Conservation (phyloP, 1,139 yeast species). For the Magnusiomyces sp. region DNA sequence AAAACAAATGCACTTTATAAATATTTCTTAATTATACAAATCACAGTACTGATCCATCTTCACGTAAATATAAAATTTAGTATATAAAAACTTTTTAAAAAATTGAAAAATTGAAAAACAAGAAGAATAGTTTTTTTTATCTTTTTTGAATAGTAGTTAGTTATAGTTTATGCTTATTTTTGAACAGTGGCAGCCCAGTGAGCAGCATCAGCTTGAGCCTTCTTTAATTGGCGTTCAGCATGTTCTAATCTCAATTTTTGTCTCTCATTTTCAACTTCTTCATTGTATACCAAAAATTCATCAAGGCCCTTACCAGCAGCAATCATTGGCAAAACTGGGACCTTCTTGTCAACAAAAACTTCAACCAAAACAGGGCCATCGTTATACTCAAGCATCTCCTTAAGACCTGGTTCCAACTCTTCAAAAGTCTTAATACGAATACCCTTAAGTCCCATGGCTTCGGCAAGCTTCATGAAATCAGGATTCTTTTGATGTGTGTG, state of each 20-base stretch:
- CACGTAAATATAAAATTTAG: no score
- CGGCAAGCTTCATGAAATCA: slow-evolving; percentile 84
- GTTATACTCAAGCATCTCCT: slow-evolving; percentile 61
- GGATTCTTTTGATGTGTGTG: slow-evolving; percentile 97
- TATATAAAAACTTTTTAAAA: no score
- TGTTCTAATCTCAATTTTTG: slow-evolving; percentile 41
- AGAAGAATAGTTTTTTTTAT: no score
- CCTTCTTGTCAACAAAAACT: slow-evolving; percentile 88
- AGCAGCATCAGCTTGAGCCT: slow-evolving; percentile 9
- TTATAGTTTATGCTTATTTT: background rate
- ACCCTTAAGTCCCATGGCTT: slow-evolving; percentile 87
- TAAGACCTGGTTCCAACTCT: slow-evolving; percentile 53
- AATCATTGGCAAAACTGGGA: slow-evolving; percentile 97
- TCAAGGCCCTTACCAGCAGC: slow-evolving; percentile 93
- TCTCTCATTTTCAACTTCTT: slow-evolving; percentile 69
- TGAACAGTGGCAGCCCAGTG: background rate
- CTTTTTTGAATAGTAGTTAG: no score
- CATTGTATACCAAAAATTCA: slow-evolving; percentile 82
- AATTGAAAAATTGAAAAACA: no score
- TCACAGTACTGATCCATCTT: background rate
- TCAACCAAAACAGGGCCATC: slow-evolving; percentile 85
- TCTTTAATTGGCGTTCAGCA: slow-evolving; percentile 8
- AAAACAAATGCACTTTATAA: background rate
- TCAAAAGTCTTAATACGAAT: slow-evolving; percentile 62
- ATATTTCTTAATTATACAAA: background rate